Conservation (phyloP, 306 rosid species). For the Fagus sylvatica region DNA sequence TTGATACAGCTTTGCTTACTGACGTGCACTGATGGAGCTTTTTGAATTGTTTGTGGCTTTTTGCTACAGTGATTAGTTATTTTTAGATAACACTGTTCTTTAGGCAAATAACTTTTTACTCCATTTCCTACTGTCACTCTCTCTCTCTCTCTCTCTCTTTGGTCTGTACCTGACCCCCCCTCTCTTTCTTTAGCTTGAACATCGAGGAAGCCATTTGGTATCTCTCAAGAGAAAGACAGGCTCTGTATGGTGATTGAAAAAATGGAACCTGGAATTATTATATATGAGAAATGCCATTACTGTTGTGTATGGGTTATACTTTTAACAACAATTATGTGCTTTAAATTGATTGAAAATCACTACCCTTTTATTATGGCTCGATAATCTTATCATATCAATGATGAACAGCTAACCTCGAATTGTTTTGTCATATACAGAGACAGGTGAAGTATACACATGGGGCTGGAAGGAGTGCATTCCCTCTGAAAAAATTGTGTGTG, state of each 20-base stretch:
- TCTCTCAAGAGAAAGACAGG: not conserved
- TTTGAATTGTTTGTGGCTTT: not conserved
- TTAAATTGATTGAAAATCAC: not conserved
- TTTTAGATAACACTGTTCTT: no score
- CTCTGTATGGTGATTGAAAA: not conserved
- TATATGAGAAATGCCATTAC: not conserved
- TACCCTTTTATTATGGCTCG: not conserved
- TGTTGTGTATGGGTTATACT: not conserved
- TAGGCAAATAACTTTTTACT: no score
- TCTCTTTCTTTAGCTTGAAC: no score
- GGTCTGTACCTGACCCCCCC: no score
- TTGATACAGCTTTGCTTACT: not conserved
- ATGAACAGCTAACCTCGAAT: not conserved
- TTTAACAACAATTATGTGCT: not conserved
- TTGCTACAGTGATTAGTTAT: no score
- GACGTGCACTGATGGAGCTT: not conserved
- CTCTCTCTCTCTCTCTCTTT: no score
- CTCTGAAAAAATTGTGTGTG: constrained; percentile 58
- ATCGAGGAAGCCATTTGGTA: not conserved
- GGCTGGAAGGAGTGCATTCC: constrained; percentile 98
- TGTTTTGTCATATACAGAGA: constrained; percentile 40
- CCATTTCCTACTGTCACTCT: no score
- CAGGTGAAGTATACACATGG: constrained; percentile 81
- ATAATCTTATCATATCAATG: not conserved
- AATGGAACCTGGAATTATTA: not conserved